These are phyloP conservation scores for Ophiosphaerella herpotricha DNA, from an alignment of 2,329 filamentous ascomycete species.

Conservation along the genomic window DNA sequence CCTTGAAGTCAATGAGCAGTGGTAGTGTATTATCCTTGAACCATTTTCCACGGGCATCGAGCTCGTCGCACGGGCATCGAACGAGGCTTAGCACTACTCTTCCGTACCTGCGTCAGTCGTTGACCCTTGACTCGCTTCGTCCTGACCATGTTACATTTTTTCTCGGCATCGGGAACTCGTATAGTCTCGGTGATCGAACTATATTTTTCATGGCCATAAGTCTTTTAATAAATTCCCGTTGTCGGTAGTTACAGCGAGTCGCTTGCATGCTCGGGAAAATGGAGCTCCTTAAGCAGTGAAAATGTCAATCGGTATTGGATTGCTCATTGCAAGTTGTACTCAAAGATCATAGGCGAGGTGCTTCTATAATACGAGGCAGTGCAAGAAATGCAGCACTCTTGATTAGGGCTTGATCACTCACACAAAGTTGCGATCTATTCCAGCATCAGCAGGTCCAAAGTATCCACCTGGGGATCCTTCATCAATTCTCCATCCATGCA, in stretches of 20 bases:
- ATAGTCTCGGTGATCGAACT: background rate
- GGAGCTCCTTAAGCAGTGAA: no score
- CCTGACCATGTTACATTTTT: constrained; percentile 4
- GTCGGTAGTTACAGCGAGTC: no score
- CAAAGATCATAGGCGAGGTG: no score
- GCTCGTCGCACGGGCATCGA: background rate
- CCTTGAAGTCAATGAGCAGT: no score
- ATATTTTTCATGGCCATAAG: background rate
- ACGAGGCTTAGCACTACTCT: background rate
- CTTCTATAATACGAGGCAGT: no score
- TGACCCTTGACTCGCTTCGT: constrained; percentile 1
- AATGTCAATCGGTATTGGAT: no score
- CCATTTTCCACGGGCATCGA: constrained; percentile 25
- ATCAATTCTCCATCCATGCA: constrained; percentile 1
- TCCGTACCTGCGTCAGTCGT: background rate
- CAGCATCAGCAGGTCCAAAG: background rate
- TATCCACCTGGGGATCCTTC: background rate
- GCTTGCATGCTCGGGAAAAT: no score
- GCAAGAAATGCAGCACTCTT: no score
- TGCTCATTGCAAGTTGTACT: no score
- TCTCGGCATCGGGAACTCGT: background rate
- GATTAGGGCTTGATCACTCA: no score
- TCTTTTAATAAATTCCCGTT: background rate
- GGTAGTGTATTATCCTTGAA: constrained; percentile 11
- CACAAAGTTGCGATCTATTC: no score